Percentiles rank a stretch among this genome's conserved stretches.
These are phyloP conservation scores for Candida cerambycidarum DNA, from an alignment of 805 yeast species.

Conservation along the genomic window DNA sequence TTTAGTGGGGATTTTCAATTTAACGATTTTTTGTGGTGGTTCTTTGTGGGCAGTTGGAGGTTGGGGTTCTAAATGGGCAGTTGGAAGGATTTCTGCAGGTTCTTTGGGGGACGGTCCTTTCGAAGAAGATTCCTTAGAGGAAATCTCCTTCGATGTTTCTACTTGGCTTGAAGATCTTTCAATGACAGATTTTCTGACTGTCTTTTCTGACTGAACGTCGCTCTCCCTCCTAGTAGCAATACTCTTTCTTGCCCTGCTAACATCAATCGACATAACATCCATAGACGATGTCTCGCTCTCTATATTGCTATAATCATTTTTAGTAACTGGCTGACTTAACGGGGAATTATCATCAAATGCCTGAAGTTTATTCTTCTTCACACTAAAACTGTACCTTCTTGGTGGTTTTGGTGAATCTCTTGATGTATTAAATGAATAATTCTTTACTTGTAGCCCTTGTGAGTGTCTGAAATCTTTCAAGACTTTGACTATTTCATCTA, in stretches of 20 bases:
- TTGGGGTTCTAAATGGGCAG: no score
- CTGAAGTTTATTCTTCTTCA: slow-evolving; percentile 6
- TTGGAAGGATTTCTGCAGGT: no score
- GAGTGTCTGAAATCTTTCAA: slow-evolving; percentile 37
- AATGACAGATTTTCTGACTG: no score
- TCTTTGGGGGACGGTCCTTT: no score
- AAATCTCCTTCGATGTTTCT: no score
- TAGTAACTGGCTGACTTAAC: slow-evolving; percentile 6
- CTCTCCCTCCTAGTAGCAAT: no score
- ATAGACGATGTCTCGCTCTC: neutral
- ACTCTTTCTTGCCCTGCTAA: neutral
- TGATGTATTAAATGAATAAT: neutral
- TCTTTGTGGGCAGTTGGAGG: no score
- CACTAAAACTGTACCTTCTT: slow-evolving; percentile 7
- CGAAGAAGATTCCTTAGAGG: no score
- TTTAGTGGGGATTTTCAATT: neutral
- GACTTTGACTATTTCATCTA: slow-evolving; percentile 46
- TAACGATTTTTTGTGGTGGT: no score
- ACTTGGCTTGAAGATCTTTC: no score
- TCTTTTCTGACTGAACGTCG: neutral
- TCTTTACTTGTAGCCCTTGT: slow-evolving; percentile 36
- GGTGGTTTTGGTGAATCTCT: slow-evolving; percentile 10
- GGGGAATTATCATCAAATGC: slow-evolving; percentile 1
- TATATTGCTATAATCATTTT: neutral
- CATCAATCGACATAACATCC: neutral